phyloP scores from a whole-genome alignment of 441 rosid genomes.

The Pelargonium myrrhifolium region DNA sequence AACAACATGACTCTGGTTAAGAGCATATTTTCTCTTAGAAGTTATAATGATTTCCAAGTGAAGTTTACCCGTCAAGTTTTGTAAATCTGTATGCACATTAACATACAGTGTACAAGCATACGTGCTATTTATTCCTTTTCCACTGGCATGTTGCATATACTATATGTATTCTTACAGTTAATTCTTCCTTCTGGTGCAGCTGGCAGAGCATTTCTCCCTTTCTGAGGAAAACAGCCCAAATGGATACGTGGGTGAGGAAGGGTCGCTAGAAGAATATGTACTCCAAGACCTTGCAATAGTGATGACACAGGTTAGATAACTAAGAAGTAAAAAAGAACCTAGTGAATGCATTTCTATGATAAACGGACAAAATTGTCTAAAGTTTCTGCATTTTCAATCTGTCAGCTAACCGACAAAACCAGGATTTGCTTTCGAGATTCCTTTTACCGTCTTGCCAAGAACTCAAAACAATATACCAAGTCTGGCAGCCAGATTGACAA shows the following conservation, averaged over 20 bases:
- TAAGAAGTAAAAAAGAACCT: background rate
- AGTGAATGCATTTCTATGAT: background rate
- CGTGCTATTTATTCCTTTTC: no score
- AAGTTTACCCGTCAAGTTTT: no score
- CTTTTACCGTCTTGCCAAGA: constrained; percentile 75
- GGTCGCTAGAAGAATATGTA: constrained; percentile 50
- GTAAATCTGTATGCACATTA: no score
- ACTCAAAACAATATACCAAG: constrained; percentile 30
- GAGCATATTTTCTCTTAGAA: no score
- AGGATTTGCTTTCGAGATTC: constrained; percentile 77
- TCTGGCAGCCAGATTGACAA: background rate
- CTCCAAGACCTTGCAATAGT: constrained; percentile 61
- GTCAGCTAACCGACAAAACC: constrained; percentile 51
- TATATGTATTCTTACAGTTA: background rate
- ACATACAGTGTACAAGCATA: no score
- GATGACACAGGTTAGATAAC: constrained; percentile 47
- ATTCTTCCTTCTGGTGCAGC: background rate
- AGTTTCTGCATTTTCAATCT: constrained; percentile 12
- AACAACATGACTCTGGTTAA: no score
- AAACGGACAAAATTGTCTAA: background rate
- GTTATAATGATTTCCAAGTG: no score
- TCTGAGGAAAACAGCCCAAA: constrained; percentile 18
- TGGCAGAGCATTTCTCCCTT: constrained; percentile 8
- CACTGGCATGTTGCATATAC: no score
- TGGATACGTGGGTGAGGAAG: constrained; percentile 24